Percentiles rank a stretch among this genome's conserved stretches.
Evolutionary conservation across 1,284 basidiomycete genomes (phyloP).

Genomic region (Cutaneotrichosporon dermatis): DNA sequence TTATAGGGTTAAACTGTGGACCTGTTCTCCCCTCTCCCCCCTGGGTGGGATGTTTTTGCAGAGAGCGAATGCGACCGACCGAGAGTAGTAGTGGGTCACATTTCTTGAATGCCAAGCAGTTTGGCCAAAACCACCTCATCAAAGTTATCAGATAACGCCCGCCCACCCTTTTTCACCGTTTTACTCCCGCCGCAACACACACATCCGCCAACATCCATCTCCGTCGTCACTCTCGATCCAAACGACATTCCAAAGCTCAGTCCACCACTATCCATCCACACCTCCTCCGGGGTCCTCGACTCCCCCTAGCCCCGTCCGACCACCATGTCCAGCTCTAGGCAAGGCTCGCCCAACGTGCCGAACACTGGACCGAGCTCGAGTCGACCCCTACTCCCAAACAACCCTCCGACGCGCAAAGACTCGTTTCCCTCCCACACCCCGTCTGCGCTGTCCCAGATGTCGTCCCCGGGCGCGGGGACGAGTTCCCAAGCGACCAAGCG

Average conservation of each 20-base stretch:
- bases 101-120: not conserved
- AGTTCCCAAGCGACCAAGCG: constrained; percentile 5
- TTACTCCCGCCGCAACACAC: not conserved
- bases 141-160: constrained; percentile 18
- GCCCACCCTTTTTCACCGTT: not conserved
- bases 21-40: too few relatives aligned
- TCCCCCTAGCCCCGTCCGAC: not conserved
- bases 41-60: not conserved
- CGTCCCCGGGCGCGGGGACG: constrained; percentile 21
- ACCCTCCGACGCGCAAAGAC: not conserved
- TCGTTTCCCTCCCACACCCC: too few relatives aligned
- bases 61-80: too few relatives aligned
- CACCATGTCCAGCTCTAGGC: constrained; percentile 4
- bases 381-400: constrained; percentile 5
- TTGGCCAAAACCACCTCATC: not conserved
- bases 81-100: too few relatives aligned
- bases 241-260: too few relatives aligned
- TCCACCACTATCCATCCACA: not conserved
- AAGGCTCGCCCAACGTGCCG: constrained; percentile 4
- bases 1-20: too few relatives aligned
- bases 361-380: not conserved
- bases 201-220: not conserved
- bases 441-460: constrained; percentile 21
- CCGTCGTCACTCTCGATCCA: not conserved
- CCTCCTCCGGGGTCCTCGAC: not conserved